These are phyloP conservation scores for Nemania serpens DNA, from an alignment of 2,329 filamentous ascomycete species.

Conservation along the genomic window DNA sequence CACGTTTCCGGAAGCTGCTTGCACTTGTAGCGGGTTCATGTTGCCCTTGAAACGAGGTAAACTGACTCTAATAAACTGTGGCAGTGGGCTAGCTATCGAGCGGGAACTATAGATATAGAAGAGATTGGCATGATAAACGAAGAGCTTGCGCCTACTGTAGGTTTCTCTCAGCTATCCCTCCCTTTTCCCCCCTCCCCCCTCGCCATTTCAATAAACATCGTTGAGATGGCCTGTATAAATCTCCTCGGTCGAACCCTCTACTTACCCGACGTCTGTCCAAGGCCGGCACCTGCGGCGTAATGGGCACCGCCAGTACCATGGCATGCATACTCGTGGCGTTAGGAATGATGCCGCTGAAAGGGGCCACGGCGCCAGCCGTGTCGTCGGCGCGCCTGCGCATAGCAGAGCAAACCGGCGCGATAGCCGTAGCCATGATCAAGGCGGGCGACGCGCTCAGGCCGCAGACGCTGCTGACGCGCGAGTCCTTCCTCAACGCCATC, in stretches of 20 bases:
- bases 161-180: slow-evolving; percentile 26
- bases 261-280: slow-evolving; percentile 26
- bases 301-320: slow-evolving; percentile 94
- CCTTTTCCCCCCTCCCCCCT: not conserved
- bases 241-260: not conserved
- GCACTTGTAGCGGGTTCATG: not conserved
- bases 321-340: slow-evolving; percentile 81
- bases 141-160: slow-evolving; percentile 71
- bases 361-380: slow-evolving; percentile 77
- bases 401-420: slow-evolving; percentile 72
- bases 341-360: slow-evolving; percentile 78
- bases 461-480: slow-evolving; percentile 70
- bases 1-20: too few relatives aligned
- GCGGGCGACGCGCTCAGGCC: slow-evolving; percentile 73
- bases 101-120: slow-evolving; percentile 70
- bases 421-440: slow-evolving; percentile 67
- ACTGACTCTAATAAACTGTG: not conserved
- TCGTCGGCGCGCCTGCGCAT: slow-evolving; percentile 80
- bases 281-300: slow-evolving; percentile 83
- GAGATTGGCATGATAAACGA: slow-evolving; percentile 73
- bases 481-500: slow-evolving; percentile 82
- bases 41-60: not conserved
- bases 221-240: not conserved
- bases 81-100: slow-evolving; percentile 68
- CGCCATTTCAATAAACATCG: not conserved